These are phyloP conservation scores for Rehmannia glutinosa DNA, from an alignment of 257 asterid species.

Conservation along the genomic window DNA sequence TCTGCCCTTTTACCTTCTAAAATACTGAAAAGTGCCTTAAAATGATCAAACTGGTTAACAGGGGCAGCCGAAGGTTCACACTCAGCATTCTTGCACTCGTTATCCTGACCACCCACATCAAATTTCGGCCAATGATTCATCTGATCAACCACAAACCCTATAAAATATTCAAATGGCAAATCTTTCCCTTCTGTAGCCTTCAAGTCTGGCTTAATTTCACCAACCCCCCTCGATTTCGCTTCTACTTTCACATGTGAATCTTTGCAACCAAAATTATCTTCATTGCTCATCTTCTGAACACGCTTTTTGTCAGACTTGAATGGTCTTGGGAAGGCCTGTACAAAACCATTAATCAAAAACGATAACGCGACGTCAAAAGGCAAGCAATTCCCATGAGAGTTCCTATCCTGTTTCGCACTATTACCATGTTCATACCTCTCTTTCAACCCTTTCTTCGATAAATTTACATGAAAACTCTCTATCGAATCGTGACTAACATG, in stretches of 20 bases:
- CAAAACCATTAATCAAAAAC: conserved; percentile 53
- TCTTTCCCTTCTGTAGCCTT: conserved; percentile 50
- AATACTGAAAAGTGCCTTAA: conserved; percentile 47
- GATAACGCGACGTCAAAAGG: conserved; percentile 67
- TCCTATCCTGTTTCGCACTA: conserved; percentile 40
- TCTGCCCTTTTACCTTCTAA: conserved; percentile 89
- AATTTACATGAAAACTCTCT: conserved; percentile 24
- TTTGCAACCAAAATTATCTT: conserved; percentile 19
- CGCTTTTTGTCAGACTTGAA: conserved; percentile 55
- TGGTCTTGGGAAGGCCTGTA: conserved; percentile 67
- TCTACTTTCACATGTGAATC: conserved; percentile 24
- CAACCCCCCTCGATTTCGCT: conserved; percentile 18
- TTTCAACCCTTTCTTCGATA: conserved; percentile 46
- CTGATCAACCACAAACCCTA: conserved; percentile 75
- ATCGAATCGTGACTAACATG: conserved; percentile 10
- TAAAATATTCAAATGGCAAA: conserved; percentile 55
- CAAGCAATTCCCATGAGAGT: conserved; percentile 48
- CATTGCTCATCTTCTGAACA: conserved; percentile 37
- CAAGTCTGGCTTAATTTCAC: conserved; percentile 36
- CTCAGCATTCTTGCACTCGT: conserved; percentile 34
- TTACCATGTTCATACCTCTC: conserved; percentile 46
- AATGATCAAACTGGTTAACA: conserved; percentile 50
- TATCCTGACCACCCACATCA: conserved; percentile 46
- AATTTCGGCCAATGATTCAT: conserved; percentile 60
- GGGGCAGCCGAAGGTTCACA: conserved; percentile 21